These are phyloP conservation scores for Ophiostoma quercus DNA, from an alignment of 2,329 filamentous ascomycete species.

Conservation along the genomic window DNA sequence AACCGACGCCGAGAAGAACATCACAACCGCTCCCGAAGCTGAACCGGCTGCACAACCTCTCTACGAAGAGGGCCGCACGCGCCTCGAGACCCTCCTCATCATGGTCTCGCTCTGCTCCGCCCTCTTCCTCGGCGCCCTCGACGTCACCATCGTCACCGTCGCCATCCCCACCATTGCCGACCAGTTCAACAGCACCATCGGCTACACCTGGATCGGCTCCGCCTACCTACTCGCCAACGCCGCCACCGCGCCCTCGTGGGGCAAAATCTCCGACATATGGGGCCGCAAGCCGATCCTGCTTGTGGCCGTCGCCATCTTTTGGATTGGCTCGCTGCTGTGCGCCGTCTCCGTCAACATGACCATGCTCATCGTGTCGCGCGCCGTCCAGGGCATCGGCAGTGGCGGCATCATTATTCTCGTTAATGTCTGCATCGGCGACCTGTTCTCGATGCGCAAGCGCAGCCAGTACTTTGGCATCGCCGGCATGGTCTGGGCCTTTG, in stretches of 20 bases:
- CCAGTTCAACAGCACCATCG: conserved; percentile 56
- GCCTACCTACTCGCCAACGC: conserved; percentile 67
- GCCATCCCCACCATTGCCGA: conserved; percentile 56
- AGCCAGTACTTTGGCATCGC: conserved; percentile 58
- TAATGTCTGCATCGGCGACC: conserved; percentile 50
- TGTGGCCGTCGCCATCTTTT: conserved; percentile 46
- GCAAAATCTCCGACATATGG: conserved; percentile 55
- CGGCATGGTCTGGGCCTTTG: conserved; percentile 62
- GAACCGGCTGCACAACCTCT: background rate
- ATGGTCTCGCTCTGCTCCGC: conserved; percentile 39
- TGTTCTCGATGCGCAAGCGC: conserved; percentile 44
- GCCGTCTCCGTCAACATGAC: conserved; percentile 43
- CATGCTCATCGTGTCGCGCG: conserved; percentile 45
- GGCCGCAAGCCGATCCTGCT: conserved; percentile 52
- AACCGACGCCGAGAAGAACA: background rate
- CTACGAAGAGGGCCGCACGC: conserved; percentile 31
- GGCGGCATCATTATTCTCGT: conserved; percentile 49
- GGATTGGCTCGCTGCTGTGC: conserved; percentile 47
- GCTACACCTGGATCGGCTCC: conserved; percentile 73
- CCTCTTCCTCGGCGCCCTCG: conserved; percentile 45
- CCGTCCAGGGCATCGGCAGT: conserved; percentile 49
- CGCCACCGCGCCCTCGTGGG: conserved; percentile 66
- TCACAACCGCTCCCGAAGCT: background rate
- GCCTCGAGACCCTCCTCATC: conserved; percentile 34
- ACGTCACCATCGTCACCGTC: conserved; percentile 55